A percentile compares a stretch with the other conserved stretches of the same genome.
Evolutionary conservation across 306 rosid species (phyloP).

Genomic region (Rosa rugosa): DNA sequence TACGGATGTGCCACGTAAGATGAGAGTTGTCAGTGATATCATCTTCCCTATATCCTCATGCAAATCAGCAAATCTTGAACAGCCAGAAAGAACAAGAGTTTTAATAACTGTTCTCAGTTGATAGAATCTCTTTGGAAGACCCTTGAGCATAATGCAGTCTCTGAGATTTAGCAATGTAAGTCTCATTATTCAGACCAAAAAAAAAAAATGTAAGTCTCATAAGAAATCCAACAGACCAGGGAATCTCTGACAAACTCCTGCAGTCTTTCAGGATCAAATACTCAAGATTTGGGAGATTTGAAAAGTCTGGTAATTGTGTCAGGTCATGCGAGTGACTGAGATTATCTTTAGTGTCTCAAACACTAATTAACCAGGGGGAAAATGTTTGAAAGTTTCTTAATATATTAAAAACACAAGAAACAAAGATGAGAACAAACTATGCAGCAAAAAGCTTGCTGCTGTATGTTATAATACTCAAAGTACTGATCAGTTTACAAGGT

Average conservation of each 20-base stretch:
- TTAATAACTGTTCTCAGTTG: constrained; percentile 33
- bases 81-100: constrained; percentile 38
- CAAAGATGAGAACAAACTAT: no score
- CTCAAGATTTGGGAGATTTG: constrained; percentile 38
- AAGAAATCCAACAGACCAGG: constrained; percentile 21
- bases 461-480: no score
- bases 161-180: constrained; percentile 18
- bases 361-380: no score
- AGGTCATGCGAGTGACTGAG: constrained; percentile 7
- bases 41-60: constrained; percentile 36
- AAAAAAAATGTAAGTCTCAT: constrained; percentile 12
- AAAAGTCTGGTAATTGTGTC: constrained; percentile 31
- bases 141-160: constrained; percentile 25
- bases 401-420: no score
- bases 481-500: no score
- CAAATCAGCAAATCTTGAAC: constrained; percentile 15
- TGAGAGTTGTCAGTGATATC: constrained; percentile 38
- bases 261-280: constrained; percentile 31
- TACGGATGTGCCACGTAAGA: no score
- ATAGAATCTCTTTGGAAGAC: constrained; percentile 27
- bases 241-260: constrained; percentile 12
- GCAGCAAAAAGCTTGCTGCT: no score
- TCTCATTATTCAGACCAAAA: no score
- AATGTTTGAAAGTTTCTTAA: no score
- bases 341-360: background rate